These are phyloP conservation scores for Blastobotrys americana DNA, from an alignment of 805 yeast species.

Conservation along the genomic window DNA sequence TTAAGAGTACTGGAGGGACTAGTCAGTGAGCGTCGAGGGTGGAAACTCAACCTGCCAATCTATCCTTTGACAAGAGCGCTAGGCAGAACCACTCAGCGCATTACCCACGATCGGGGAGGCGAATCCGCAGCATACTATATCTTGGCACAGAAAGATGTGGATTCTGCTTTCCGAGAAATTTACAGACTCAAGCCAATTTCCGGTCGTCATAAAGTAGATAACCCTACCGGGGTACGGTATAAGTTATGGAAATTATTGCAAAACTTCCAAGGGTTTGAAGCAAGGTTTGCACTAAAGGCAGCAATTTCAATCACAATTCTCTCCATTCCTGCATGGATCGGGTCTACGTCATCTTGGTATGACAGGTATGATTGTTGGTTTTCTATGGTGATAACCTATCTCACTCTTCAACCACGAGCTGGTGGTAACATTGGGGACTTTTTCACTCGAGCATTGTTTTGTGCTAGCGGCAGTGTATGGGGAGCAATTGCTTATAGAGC, in stretches of 20 bases:
- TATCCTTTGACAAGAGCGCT: conserved; percentile 38
- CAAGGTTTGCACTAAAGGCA: conserved; percentile 40
- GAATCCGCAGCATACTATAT: conserved; percentile 38
- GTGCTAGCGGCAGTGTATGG: conserved; percentile 40
- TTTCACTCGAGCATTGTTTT: conserved; percentile 30
- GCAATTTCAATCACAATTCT: conserved; percentile 34
- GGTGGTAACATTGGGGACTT: conserved; percentile 26
- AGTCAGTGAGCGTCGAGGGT: conserved; percentile 21
- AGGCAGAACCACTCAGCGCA: conserved; percentile 36
- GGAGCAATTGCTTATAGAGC: conserved; percentile 42
- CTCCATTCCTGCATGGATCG: conserved; percentile 40
- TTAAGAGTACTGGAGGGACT: background rate
- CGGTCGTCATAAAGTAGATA: background rate
- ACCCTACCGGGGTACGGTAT: conserved; percentile 24
- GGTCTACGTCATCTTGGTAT: conserved; percentile 37
- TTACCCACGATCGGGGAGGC: conserved; percentile 42
- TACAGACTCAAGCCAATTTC: conserved; percentile 30
- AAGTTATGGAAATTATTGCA: conserved; percentile 35
- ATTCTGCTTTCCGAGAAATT: conserved; percentile 39
- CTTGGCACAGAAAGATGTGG: conserved; percentile 39
- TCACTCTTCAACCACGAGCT: conserved; percentile 36
- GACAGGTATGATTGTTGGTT: conserved; percentile 38
- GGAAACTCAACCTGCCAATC: conserved; percentile 34
- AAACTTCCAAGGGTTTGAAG: conserved; percentile 32
- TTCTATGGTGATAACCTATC: conserved; percentile 35